phyloP scores from a whole-genome alignment of 2,329 filamentous ascomycete genomes.

The Pseudogymnoascus sp. region DNA sequence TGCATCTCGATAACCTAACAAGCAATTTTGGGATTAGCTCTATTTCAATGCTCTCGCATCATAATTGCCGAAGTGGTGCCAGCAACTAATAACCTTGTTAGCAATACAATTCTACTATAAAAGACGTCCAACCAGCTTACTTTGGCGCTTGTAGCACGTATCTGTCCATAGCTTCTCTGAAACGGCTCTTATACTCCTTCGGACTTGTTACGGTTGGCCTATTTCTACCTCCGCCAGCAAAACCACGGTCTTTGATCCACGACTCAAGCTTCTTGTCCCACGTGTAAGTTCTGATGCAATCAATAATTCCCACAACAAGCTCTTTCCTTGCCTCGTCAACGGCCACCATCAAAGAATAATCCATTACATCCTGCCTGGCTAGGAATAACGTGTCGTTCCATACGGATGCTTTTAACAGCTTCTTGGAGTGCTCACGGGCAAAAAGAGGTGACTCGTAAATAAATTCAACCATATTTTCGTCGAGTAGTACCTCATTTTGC shows the following conservation, averaged over 20 bases:
- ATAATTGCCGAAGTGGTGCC: slow-evolving; percentile 52
- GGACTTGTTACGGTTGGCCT: slow-evolving; percentile 93
- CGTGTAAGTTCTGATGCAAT: slow-evolving; percentile 96
- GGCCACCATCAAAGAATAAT: slow-evolving; percentile 96
- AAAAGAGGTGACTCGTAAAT: slow-evolving; percentile 97
- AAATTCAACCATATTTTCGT: slow-evolving; percentile 98
- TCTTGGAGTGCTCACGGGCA: slow-evolving; percentile 90
- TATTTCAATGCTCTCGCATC: background rate
- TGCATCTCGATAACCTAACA: background rate
- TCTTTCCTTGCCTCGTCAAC: slow-evolving; percentile 87
- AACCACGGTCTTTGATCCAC: slow-evolving; percentile 97
- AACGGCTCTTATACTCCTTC: slow-evolving; percentile 90
- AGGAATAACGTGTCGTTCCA: slow-evolving; percentile 98
- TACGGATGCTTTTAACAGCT: slow-evolving; percentile 79
- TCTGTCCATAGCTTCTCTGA: slow-evolving; percentile 92
- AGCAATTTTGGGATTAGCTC: background rate
- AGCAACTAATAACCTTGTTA: slow-evolving; percentile 44
- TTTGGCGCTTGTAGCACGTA: slow-evolving; percentile 40
- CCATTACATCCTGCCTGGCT: slow-evolving; percentile 94
- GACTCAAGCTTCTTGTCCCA: slow-evolving; percentile 99
- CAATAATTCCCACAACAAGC: slow-evolving; percentile 93
- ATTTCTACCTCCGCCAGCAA: slow-evolving; percentile 66
- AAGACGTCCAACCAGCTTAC: slow-evolving; percentile 8
- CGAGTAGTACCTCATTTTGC: slow-evolving; percentile 88
- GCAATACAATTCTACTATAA: background rate